These are phyloP conservation scores for Dendrobium chrysotoxum DNA, from an alignment of 106 monocot species.

Conservation along the genomic window DNA sequence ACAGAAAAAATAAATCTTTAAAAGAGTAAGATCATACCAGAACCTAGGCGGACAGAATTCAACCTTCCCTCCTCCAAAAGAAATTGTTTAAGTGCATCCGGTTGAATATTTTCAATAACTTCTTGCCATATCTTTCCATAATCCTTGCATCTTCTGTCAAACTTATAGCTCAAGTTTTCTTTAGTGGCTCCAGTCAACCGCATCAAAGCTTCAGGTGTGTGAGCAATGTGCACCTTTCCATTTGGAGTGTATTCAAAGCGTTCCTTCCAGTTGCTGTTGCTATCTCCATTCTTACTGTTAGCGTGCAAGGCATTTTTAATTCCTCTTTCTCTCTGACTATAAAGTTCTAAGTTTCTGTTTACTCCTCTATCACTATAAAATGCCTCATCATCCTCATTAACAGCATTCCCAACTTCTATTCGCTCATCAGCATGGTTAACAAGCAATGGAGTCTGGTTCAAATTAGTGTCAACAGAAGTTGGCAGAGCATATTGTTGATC, in stretches of 20 bases:
- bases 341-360: slow-evolving; percentile 11
- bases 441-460: slow-evolving; percentile 36
- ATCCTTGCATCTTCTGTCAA: slow-evolving; percentile 14
- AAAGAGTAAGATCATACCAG: slow-evolving; percentile 10
- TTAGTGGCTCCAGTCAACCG: neutral
- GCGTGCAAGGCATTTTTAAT: slow-evolving; percentile 7
- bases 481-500: slow-evolving; percentile 64
- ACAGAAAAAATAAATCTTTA: neutral
- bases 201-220: slow-evolving; percentile 10
- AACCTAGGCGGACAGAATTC: slow-evolving; percentile 13
- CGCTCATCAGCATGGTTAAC: slow-evolving; percentile 12
- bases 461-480: slow-evolving; percentile 39
- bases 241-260: slow-evolving; percentile 5
- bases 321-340: slow-evolving; percentile 5
- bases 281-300: slow-evolving; percentile 9
- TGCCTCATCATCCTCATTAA: slow-evolving; percentile 7
- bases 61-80: slow-evolving; percentile 15
- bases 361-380: slow-evolving; percentile 10
- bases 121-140: slow-evolving; percentile 15
- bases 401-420: slow-evolving; percentile 18
- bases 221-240: slow-evolving; percentile 6
- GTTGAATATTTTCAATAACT: slow-evolving; percentile 24
- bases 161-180: slow-evolving; percentile 5
- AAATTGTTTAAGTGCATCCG: slow-evolving; percentile 21
- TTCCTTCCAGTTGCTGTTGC: slow-evolving; percentile 4